Percentiles rank a stretch among this genome's conserved stretches.
Evolutionary conservation across 2,329 filamentous ascomycete species (phyloP).

Genomic region (Chrysosphaeria jannelii): DNA sequence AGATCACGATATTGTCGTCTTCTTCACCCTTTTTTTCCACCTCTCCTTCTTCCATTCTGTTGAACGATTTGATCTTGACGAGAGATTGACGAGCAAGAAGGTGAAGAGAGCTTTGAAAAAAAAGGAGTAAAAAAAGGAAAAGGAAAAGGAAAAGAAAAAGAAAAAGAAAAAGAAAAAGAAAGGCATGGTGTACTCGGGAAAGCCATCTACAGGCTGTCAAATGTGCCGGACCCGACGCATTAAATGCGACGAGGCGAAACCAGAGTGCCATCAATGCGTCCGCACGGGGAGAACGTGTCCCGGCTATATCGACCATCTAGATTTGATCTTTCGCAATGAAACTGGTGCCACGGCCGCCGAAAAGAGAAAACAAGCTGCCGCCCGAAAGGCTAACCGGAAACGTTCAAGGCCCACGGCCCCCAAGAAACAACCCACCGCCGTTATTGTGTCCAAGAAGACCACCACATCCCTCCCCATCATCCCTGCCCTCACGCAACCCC

Average conservation of each 20-base stretch:
- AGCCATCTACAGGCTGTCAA: constrained; percentile 38
- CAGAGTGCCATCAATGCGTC: constrained; percentile 31
- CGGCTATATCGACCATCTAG: constrained; percentile 41
- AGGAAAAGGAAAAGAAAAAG: background rate
- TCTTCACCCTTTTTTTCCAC: background rate
- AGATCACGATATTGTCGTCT: too few relatives aligned
- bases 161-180: background rate
- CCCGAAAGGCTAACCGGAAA: too few relatives aligned
- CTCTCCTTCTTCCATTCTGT: background rate
- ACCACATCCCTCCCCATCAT: constrained; percentile 5
- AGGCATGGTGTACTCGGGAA: constrained; percentile 32
- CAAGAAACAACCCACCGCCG: background rate
- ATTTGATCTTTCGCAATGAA: constrained; percentile 42
- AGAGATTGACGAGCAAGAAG: too few relatives aligned
- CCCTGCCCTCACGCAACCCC: constrained; percentile 13
- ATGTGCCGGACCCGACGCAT: constrained; percentile 45
- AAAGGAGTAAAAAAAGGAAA: background rate
- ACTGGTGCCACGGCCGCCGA: constrained; percentile 17
- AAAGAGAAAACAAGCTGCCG: constrained; percentile 1
- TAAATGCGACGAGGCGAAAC: constrained; percentile 41
- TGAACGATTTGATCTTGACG: background rate
- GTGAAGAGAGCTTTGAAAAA: too few relatives aligned
- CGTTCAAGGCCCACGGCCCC: too few relatives aligned
- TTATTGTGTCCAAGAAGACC: background rate
- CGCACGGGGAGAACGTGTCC: constrained; percentile 33